These are phyloP conservation scores for Musa troglodytarum DNA, from an alignment of 176 grass and related monocot genomes.

Conservation along the genomic window DNA sequence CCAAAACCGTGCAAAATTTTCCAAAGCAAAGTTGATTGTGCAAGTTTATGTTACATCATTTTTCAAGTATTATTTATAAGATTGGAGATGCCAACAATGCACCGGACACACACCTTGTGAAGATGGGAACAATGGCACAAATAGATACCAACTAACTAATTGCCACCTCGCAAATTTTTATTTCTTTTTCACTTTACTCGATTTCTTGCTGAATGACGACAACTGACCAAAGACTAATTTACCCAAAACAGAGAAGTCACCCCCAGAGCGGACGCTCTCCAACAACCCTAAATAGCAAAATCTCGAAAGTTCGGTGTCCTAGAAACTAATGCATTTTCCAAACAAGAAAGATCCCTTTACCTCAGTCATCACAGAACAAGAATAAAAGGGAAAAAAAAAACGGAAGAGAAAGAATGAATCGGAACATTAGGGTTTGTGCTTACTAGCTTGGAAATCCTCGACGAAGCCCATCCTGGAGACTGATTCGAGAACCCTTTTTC, in stretches of 20 bases:
- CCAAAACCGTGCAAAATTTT: too few species aligned
- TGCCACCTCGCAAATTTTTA: too few species aligned
- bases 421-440: conserved; percentile 18
- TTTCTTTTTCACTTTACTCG: too few species aligned
- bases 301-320: background rate
- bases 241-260: background rate
- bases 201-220: too few species aligned
- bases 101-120: too few species aligned
- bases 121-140: too few species aligned
- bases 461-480: conserved; percentile 38
- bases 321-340: background rate
- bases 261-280: background rate
- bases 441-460: conserved; percentile 63
- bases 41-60: too few species aligned
- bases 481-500: background rate
- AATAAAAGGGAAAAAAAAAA: background rate
- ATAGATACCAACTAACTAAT: too few species aligned
- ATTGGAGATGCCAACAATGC: too few species aligned
- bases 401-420: background rate
- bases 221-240: background rate
- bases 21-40: too few species aligned
- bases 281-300: background rate
- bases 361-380: too few species aligned
- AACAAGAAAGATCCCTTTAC: background rate
- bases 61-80: too few species aligned